Base-by-base conservation (phyloP, 1,139 yeast genomes). In the Candida freyschussii region DNA sequence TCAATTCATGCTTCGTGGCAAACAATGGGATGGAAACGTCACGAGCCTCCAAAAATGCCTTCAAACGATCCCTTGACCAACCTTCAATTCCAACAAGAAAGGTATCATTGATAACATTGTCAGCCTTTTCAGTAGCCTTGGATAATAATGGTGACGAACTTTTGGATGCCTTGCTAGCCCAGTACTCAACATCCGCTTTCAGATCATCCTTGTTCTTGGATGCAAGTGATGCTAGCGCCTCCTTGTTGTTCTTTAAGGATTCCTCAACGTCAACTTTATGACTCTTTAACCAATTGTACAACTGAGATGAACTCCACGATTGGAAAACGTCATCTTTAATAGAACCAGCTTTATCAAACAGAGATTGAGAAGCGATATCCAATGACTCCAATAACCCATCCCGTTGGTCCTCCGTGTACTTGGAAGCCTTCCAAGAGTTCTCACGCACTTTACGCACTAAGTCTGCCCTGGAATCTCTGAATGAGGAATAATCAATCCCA, bases 31-130 rank as follows among this genome's bases (percentile, higher is more conserved):
- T 60, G 12, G 61, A 51, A 20, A 75, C 59, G 17, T 70, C 72
- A 42, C 84, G 70, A 7, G 72, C 63, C 30, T 64, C 65, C 40
- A 78, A 59, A 51, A 70, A 78, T 20, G 67, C 63, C 48, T 62
- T 65, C 40, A 78, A 63, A 34, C 72, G 62, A 18, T 61, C 66
- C 45, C 66, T 66, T 17, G 71, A 58, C 76, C 76, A 70, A 17
- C 53, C 53, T 29, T 69, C 69, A 29, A 70, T 55, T 19, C 69
- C 72, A 30, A 65, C 52, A 36, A 67, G 52, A 41, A 69, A 69
- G 1, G 73, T 65, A 40, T 66, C 69, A 49, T 67, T 66, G 47
- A 67, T 55, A 10, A 61, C 45, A 30, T 65, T 56, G 31, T 55
- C 62, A 20, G 40, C 53, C 7, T 34, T 37, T 12, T 50, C 47